Evolutionary conservation across 164 flowering plant species (phyloP), one percentile per base, ranked within the genome.

Genomic region (Chimonanthus salicifolius): DNA sequence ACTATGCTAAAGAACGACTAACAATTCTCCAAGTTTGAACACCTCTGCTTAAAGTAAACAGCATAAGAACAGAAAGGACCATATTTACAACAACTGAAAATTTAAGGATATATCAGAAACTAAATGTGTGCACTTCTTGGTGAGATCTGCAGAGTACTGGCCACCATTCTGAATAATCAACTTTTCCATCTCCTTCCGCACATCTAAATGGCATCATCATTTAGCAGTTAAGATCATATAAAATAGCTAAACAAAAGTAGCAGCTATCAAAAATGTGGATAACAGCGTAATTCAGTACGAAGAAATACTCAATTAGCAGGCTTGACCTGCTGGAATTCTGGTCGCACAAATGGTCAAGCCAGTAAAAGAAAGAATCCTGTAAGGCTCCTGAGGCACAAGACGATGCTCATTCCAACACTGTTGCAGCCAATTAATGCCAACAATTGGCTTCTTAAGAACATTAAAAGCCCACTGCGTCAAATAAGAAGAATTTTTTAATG

Each of bases 391-490:
- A 74, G 99, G 94, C 70, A 93, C 98, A 78, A 88, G 79, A 67
- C 97, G 98, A 71, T 95, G 99, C 85, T 93, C 98, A 74, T 70
- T 87, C 96, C 98, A 90, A 82, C 99, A 95, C 68, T 92, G 94
- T 71, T 83, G 58, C 75, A 95, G 78, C 99, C 99, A 95, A 73
- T 74, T 75, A 51, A 80, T 72, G 47, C 94, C 84, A 67, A 95
- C 94, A 77, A 90, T 78, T 62, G 98, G 98, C 80, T 89, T 95
- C 87, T 88, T 90, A 7, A 84, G 86, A 76, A 67, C 67, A 72
- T 85, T 87, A 71, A 76, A 71, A 74, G 97, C 99, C 98, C 97
- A 93, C 99, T 95, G 88, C 78, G 83, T 62, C 66, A 65, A 58
- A 21, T 21, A 62, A 18, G 15, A 71, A 79, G 9, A 65, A 45